A percentile compares a stretch with the other conserved stretches of the same genome.
Conservation (phyloP, 495 filamentous ascomycete genomes). For the Talaromyces ruber region DNA sequence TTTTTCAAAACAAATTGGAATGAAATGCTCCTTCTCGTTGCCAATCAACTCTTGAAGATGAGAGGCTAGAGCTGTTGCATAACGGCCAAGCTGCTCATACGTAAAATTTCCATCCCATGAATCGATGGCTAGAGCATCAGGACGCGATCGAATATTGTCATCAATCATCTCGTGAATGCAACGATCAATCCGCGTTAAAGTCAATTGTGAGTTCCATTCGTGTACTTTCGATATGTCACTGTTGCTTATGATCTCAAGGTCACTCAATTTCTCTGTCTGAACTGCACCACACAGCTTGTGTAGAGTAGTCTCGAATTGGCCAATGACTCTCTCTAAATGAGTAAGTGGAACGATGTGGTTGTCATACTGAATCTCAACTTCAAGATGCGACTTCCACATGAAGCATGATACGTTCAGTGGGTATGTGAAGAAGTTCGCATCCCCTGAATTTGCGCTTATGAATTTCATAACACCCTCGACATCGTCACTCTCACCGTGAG, state of each 20-base stretch:
- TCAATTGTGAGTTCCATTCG: slow-evolving; percentile 11
- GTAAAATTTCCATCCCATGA: slow-evolving; percentile 30
- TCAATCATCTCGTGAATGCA: slow-evolving; percentile 13
- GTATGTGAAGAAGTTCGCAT: slow-evolving; percentile 45
- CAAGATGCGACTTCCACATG: slow-evolving; percentile 31
- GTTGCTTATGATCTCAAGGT: slow-evolving; percentile 4
- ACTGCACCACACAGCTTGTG: slow-evolving; percentile 5
- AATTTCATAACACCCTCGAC: slow-evolving; percentile 2
- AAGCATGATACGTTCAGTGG: slow-evolving; percentile 48
- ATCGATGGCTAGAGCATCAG: slow-evolving; percentile 15
- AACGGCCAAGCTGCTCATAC: slow-evolving; percentile 18
- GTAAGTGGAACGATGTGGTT: slow-evolving; percentile 19
- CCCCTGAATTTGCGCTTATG: slow-evolving; percentile 22
- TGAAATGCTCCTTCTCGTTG: slow-evolving; percentile 12
- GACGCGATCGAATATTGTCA: slow-evolving; percentile 8
- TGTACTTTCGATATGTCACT: slow-evolving; percentile 8
- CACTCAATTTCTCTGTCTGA: neutral
- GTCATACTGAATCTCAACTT: slow-evolving; percentile 47
- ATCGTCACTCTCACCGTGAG: slow-evolving; percentile 8
- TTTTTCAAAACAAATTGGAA: slow-evolving; percentile 40
- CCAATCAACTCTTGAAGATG: slow-evolving; percentile 11
- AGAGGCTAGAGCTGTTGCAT: slow-evolving; percentile 15
- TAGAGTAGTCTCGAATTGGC: slow-evolving; percentile 16
- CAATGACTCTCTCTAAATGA: slow-evolving; percentile 22
- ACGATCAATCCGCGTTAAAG: neutral